Conservation (phyloP, 23 red algal species). For the Gracilaria domingensis region DNA sequence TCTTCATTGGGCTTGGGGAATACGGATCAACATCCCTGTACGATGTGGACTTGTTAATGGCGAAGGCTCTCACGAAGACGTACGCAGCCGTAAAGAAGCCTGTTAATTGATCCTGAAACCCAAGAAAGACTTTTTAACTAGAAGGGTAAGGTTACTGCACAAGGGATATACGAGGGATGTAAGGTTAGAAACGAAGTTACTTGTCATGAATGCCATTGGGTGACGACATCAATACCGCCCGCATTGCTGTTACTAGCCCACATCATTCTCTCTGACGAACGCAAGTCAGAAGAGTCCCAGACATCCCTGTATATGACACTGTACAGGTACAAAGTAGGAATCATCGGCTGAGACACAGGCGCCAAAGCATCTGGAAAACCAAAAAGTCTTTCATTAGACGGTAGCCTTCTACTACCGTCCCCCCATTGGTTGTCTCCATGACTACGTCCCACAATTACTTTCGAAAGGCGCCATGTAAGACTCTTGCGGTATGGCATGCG, state of each 20-base stretch:
- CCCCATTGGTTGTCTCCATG: constrained; percentile 24
- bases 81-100: neutral
- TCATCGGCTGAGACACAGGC: too few species aligned
- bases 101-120: neutral
- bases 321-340: neutral
- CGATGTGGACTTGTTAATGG: constrained; percentile 12
- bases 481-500: neutral
- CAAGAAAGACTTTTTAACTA: neutral
- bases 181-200: too few species aligned
- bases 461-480: neutral
- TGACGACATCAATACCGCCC: neutral
- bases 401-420: neutral
- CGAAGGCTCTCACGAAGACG: neutral
- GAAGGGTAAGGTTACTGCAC: too few species aligned
- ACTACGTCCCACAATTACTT: neutral
- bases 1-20: constrained; percentile 1
- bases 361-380: neutral
- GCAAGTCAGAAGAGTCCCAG: too few species aligned
- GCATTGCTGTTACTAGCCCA: neutral
- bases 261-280: too few species aligned
- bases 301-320: neutral
- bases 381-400: neutral
- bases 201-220: neutral
- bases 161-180: too few species aligned
- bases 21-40: neutral